These are phyloP conservation scores for Sistotremastrum niveocremeum DNA, from an alignment of 768 basidiomycete genomes.

Conservation along the genomic window DNA sequence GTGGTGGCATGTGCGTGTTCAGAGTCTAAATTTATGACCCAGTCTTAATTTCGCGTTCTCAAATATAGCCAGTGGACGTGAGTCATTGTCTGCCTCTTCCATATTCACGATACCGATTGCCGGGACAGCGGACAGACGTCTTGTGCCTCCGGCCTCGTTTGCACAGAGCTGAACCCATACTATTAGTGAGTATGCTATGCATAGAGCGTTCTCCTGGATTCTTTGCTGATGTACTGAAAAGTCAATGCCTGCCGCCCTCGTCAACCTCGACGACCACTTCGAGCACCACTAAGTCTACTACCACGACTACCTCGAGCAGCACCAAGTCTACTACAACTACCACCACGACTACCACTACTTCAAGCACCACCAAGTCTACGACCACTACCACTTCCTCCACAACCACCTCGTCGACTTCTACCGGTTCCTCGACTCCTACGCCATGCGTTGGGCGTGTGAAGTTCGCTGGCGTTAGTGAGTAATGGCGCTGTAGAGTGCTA, in stretches of 20 bases:
- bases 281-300: background rate
- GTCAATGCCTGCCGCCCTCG: background rate
- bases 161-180: constrained; percentile 3
- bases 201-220: background rate
- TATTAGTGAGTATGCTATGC: constrained; percentile 1
- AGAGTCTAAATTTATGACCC: no score
- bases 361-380: constrained; percentile 1
- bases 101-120: no score
- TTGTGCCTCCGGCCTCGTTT: constrained; percentile 4
- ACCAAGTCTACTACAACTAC: constrained; percentile 3
- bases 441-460: constrained; percentile 6
- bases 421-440: constrained; percentile 3
- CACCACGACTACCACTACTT: background rate
- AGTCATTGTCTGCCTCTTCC: no score
- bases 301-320: constrained; percentile 3
- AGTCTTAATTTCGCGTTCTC: no score
- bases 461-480: constrained; percentile 6
- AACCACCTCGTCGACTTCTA: background rate
- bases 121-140: constrained; percentile 3
- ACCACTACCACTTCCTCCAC: constrained; percentile 1
- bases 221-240: background rate
- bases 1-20: constrained; percentile 1
- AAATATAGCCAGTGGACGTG: no score
- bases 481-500: background rate
- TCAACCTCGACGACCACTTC: background rate